phyloP scores from a whole-genome alignment of 1,284 basidiomycete species.

The Rhizopogon hawkerae region DNA sequence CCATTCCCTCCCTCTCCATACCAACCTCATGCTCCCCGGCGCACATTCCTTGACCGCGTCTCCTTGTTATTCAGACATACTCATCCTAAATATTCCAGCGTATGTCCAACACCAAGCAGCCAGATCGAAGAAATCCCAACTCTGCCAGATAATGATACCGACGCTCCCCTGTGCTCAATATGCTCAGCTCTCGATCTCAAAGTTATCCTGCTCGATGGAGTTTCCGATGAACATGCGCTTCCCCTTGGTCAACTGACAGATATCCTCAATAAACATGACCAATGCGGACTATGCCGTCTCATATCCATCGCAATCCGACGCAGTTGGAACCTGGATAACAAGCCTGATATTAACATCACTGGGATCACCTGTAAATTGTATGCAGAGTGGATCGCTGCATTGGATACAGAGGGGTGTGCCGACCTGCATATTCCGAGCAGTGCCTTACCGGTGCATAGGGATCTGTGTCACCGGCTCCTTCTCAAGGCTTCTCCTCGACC shows the following conservation, averaged over 20 bases:
- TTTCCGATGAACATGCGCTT: slow-evolving; percentile 2
- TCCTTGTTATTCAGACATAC: no score
- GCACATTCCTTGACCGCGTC: no score
- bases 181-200: slow-evolving; percentile 13
- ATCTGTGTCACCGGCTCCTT: slow-evolving; percentile 13
- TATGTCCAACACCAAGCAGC: background rate
- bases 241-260: slow-evolving; percentile 12
- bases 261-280: slow-evolving; percentile 7
- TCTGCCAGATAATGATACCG: background rate
- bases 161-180: slow-evolving; percentile 3
- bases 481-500: slow-evolving; percentile 10
- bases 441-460: slow-evolving; percentile 2
- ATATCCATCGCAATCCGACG: slow-evolving; percentile 9
- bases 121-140: background rate
- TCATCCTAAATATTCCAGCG: background rate
- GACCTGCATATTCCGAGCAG: background rate
- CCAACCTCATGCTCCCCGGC: no score
- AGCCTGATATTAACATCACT: slow-evolving; percentile 9
- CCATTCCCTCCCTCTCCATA: no score
- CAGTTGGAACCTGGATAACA: slow-evolving; percentile 13
- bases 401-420: background rate
- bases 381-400: background rate
- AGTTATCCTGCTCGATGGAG: slow-evolving; percentile 12
- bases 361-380: slow-evolving; percentile 5
- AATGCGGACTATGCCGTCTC: slow-evolving; percentile 15